Percentiles rank a stretch among this genome's conserved stretches.
phyloP scores from a whole-genome alignment of 352 stramenopile species.

The Elongisporangium anandrum region DNA sequence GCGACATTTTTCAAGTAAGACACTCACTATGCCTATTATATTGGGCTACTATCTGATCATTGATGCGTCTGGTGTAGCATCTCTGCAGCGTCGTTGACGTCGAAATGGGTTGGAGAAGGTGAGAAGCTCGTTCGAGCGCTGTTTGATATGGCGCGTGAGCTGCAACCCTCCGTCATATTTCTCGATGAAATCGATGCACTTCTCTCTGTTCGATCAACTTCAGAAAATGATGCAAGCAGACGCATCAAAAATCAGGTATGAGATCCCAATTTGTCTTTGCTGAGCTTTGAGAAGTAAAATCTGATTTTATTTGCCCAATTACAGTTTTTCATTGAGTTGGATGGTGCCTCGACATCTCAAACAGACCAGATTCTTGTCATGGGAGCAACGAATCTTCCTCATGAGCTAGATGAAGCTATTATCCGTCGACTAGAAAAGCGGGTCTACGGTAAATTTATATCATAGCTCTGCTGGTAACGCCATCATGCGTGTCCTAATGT shows the following conservation, averaged over 20 bases:
- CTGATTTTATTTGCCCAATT: neutral
- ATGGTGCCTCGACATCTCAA: slow-evolving; percentile 64
- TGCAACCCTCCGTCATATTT: slow-evolving; percentile 85
- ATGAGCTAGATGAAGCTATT: slow-evolving; percentile 86
- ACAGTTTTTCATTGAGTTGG: slow-evolving; percentile 86
- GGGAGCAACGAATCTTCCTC: slow-evolving; percentile 83
- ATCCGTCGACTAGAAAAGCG: slow-evolving; percentile 83
- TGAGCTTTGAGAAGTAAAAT: neutral
- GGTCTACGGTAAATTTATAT: slow-evolving; percentile 67
- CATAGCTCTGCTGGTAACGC: too few relatives aligned
- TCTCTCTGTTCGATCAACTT: slow-evolving; percentile 62
- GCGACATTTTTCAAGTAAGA: slow-evolving; percentile 79
- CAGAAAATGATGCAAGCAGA: slow-evolving; percentile 83
- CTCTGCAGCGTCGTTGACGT: slow-evolving; percentile 84
- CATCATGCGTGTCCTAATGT: neutral
- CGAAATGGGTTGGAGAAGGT: slow-evolving; percentile 88
- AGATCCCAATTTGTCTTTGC: too few relatives aligned
- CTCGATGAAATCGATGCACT: slow-evolving; percentile 89
- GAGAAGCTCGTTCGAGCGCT: slow-evolving; percentile 95
- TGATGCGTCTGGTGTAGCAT: slow-evolving; percentile 42
- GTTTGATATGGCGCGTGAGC: slow-evolving; percentile 88
- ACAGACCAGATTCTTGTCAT: slow-evolving; percentile 86
- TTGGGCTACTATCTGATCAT: slow-evolving; percentile 5
- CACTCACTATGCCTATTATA: neutral
- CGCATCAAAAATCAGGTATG: slow-evolving; percentile 88